Evolutionary conservation across 768 basidiomycete species (phyloP).

Genomic region (Pisolithus sp.): DNA sequence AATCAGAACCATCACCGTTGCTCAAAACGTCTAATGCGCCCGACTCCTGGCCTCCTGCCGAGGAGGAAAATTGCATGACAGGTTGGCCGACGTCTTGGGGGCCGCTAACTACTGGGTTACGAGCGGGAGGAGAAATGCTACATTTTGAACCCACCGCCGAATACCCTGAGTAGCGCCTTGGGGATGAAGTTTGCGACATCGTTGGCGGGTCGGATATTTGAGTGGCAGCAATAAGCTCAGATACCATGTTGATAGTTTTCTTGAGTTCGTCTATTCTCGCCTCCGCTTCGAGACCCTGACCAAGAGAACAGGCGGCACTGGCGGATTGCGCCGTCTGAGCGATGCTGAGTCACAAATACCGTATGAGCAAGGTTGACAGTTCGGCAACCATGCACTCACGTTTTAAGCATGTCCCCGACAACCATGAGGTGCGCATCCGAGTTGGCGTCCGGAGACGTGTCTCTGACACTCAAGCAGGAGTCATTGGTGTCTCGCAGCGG

Average conservation of each 20-base stretch:
- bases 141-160: constrained; percentile 38
- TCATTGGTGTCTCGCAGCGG: constrained; percentile 20
- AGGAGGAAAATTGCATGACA: constrained; percentile 13
- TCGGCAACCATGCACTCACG: constrained; percentile 35
- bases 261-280: constrained; percentile 51
- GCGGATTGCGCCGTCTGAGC: constrained; percentile 55
- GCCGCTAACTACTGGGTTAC: constrained; percentile 14
- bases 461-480: constrained; percentile 8
- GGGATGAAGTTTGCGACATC: constrained; percentile 27
- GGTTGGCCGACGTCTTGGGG: constrained; percentile 22
- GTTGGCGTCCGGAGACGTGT: constrained; percentile 25
- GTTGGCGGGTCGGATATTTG: constrained; percentile 29
- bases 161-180: constrained; percentile 15
- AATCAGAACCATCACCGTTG: constrained; percentile 31
- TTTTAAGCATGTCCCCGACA: constrained; percentile 44
- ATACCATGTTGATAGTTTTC: constrained; percentile 46
- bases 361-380: constrained; percentile 14
- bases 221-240: constrained; percentile 47
- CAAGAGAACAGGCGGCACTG: constrained; percentile 41
- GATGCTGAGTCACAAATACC: constrained; percentile 38
- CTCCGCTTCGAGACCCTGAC: constrained; percentile 42
- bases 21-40: constrained; percentile 18
- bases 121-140: constrained; percentile 16
- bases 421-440: constrained; percentile 44
- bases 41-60: constrained; percentile 9